Conservation (phyloP, 129 eudicot species). For the Helianthus tuberosus region DNA sequence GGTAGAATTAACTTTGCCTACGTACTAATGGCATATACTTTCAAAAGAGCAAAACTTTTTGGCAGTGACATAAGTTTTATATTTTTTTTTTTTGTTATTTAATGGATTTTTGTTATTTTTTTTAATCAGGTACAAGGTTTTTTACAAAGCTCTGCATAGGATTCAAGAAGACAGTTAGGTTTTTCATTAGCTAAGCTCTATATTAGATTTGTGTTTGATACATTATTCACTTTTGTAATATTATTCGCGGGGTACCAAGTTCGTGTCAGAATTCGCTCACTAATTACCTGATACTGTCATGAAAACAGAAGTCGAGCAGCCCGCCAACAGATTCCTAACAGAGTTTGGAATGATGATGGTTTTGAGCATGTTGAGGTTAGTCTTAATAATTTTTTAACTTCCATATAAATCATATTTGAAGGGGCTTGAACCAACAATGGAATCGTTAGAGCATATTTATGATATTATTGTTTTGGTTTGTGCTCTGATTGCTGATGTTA, state of each 20-base stretch:
- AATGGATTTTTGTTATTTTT: too few species aligned
- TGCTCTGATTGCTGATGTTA: too few species aligned
- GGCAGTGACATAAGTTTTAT: too few species aligned
- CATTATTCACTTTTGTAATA: background rate
- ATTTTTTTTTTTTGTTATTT: too few species aligned
- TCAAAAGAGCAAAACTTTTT: too few species aligned
- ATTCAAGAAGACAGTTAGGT: constrained; percentile 87
- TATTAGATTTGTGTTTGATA: background rate
- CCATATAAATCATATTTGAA: too few species aligned
- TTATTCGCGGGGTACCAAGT: constrained; percentile 47
- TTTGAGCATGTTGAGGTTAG: constrained; percentile 84
- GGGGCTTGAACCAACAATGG: too few species aligned
- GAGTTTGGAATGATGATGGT: constrained; percentile 77
- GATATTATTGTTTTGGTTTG: too few species aligned
- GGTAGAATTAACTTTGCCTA: too few species aligned
- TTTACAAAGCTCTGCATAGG: constrained; percentile 16
- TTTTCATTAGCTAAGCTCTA: constrained; percentile 15
- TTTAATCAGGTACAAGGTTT: too few species aligned
- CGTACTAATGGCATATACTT: too few species aligned
- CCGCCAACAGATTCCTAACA: constrained; percentile 72
- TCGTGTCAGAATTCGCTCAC: constrained; percentile 77
- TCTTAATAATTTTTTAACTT: background rate
- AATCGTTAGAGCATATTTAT: too few species aligned
- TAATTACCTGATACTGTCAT: constrained; percentile 87
- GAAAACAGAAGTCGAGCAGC: constrained; percentile 91